A percentile compares a stretch with the other conserved stretches of the same genome.
These are phyloP conservation scores for Acanthamoeba healyi DNA, from an alignment of 208 protist species.

Conservation along the genomic window DNA sequence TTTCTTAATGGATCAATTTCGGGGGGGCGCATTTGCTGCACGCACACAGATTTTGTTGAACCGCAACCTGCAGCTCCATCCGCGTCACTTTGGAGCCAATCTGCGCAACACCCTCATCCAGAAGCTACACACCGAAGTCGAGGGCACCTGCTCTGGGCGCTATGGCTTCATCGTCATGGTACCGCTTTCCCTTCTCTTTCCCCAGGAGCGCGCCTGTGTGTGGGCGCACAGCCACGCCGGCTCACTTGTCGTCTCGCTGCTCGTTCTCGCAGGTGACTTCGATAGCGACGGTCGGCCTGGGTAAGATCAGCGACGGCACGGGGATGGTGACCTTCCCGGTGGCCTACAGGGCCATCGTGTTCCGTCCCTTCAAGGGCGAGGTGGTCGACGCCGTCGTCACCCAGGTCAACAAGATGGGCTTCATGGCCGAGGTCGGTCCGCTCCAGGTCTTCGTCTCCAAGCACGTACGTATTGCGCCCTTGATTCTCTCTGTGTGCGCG, in stretches of 20 bases:
- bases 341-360: slow-evolving; percentile 89
- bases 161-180: slow-evolving; percentile 89
- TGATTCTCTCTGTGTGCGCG: neutral
- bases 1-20: neutral
- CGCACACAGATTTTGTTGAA: slow-evolving; percentile 62
- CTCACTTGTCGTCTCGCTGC: neutral
- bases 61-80: slow-evolving; percentile 77
- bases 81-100: slow-evolving; percentile 82
- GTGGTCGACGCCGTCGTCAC: slow-evolving; percentile 89
- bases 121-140: slow-evolving; percentile 85
- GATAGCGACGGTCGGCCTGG: slow-evolving; percentile 81
- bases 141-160: slow-evolving; percentile 86
- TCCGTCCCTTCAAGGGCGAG: slow-evolving; percentile 89
- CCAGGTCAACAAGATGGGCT: slow-evolving; percentile 88
- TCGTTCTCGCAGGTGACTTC: slow-evolving; percentile 45
- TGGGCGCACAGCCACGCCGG: neutral
- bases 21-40: neutral
- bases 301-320: slow-evolving; percentile 86
- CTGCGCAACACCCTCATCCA: slow-evolving; percentile 74
- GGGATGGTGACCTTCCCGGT: slow-evolving; percentile 86
- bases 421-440: slow-evolving; percentile 86
- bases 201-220: slow-evolving; percentile 12
- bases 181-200: neutral
- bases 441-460: slow-evolving; percentile 84
- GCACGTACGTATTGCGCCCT: slow-evolving; percentile 5